These are phyloP conservation scores for Omphalotus olearius DNA, from an alignment of 1,284 basidiomycete species.

Conservation along the genomic window DNA sequence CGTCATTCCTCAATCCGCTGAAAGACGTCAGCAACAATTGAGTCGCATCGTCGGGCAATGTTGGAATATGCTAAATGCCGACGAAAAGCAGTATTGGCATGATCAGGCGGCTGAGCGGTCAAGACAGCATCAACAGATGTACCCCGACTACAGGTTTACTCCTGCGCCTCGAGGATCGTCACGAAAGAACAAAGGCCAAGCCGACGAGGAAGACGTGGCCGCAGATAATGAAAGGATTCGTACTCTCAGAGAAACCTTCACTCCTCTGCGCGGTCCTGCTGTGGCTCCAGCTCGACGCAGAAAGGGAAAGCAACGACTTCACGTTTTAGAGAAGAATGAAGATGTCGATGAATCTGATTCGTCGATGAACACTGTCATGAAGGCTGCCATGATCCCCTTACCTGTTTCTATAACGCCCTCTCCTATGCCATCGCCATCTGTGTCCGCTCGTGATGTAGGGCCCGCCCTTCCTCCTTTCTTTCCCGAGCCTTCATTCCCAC, in stretches of 20 bases:
- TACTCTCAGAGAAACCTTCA: slow-evolving; percentile 11
- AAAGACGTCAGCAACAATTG: slow-evolving; percentile 54
- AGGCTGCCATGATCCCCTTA: neutral
- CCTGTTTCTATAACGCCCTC: neutral
- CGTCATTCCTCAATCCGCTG: slow-evolving; percentile 32
- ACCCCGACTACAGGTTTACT: slow-evolving; percentile 44
- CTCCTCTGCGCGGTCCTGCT: slow-evolving; percentile 11
- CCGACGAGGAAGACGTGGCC: neutral
- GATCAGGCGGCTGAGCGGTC: slow-evolving; percentile 33
- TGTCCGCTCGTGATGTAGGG: neutral
- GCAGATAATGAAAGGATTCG: slow-evolving; percentile 8
- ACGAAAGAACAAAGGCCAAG: slow-evolving; percentile 8
- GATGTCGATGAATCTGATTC: neutral
- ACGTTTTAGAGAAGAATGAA: neutral
- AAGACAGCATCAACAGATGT: slow-evolving; percentile 32
- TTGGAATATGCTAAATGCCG: slow-evolving; percentile 43
- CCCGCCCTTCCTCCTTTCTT: slow-evolving; percentile 1
- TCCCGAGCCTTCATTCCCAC: slow-evolving; percentile 2
- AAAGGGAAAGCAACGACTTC: neutral
- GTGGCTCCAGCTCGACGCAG: slow-evolving; percentile 1
- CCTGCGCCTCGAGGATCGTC: slow-evolving; percentile 31
- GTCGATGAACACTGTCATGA: neutral
- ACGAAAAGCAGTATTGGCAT: slow-evolving; percentile 43
- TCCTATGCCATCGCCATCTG: neutral
- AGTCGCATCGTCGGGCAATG: slow-evolving; percentile 50